Evolutionary conservation across 2,329 filamentous ascomycete genomes (phyloP).

Genomic region (Pseudofabraea citricarpa): DNA sequence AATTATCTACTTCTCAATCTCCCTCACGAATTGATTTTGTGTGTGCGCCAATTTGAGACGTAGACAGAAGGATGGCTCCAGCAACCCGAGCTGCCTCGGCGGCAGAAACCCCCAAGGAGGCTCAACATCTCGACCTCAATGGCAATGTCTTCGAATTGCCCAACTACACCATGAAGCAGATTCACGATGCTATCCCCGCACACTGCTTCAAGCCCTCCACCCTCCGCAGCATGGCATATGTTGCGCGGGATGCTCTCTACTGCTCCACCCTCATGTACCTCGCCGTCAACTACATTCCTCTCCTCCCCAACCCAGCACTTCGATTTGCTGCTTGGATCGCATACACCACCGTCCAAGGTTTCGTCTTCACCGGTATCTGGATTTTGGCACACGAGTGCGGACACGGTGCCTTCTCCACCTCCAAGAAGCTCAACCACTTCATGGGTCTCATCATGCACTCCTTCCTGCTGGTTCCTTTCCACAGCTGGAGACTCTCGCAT

Average conservation of each 20-base stretch:
- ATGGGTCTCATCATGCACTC: conserved; percentile 64
- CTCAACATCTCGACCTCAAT: conserved; percentile 27
- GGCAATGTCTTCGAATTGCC: conserved; percentile 29
- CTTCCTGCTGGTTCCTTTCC: conserved; percentile 63
- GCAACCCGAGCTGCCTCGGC: conserved; percentile 49
- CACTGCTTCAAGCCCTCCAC: conserved; percentile 59
- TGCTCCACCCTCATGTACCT: conserved; percentile 39
- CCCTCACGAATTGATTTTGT: background rate
- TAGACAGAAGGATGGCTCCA: too few relatives aligned
- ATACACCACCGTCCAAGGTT: conserved; percentile 63
- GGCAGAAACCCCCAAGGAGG: conserved; percentile 47
- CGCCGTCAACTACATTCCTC: conserved; percentile 51
- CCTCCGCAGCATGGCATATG: conserved; percentile 49
- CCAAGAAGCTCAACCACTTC: conserved; percentile 53
- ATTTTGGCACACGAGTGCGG: conserved; percentile 69
- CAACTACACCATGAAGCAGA: conserved; percentile 30
- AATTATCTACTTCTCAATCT: background rate
- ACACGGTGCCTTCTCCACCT: conserved; percentile 62
- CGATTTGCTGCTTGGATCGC: conserved; percentile 49
- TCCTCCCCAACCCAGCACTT: conserved; percentile 39
- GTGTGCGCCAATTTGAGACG: too few relatives aligned
- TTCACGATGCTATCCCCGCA: conserved; percentile 47
- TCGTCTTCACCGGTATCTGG: conserved; percentile 67
- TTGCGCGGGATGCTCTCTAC: conserved; percentile 52
- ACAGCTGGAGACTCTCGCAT: conserved; percentile 69